phyloP scores from a whole-genome alignment of 352 stramenopile species.

The Phytopythium aichiense region DNA sequence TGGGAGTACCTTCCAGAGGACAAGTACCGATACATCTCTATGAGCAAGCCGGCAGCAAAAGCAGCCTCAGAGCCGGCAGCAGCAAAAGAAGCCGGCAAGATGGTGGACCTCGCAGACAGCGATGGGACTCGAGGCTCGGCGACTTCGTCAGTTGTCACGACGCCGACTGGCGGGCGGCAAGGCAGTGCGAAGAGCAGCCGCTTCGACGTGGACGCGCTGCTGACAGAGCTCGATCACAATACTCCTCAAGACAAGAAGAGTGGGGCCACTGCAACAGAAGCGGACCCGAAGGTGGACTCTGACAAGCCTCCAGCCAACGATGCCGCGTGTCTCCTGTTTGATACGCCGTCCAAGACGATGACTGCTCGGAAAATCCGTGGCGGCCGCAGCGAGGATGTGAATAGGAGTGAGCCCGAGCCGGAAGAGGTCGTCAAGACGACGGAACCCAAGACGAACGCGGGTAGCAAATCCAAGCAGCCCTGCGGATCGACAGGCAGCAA shows the following conservation, averaged over 20 bases:
- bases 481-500: neutral
- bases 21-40: constrained; percentile 35
- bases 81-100: constrained; percentile 15
- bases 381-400: too few relatives aligned
- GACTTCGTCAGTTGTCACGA: constrained; percentile 21
- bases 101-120: constrained; percentile 16
- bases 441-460: neutral
- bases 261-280: constrained; percentile 11
- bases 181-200: constrained; percentile 14
- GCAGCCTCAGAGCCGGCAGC: constrained; percentile 6
- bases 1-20: constrained; percentile 66
- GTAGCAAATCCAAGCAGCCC: neutral
- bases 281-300: constrained; percentile 8
- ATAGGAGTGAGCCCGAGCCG: neutral
- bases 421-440: constrained; percentile 13
- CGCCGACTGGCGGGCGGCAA: constrained; percentile 16
- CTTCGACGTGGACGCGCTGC: constrained; percentile 53
- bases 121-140: constrained; percentile 6
- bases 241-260: constrained; percentile 34
- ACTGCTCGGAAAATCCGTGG: constrained; percentile 9
- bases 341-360: constrained; percentile 41
- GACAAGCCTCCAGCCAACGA: constrained; percentile 13
- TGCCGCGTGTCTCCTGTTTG: constrained; percentile 44
- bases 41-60: constrained; percentile 12
- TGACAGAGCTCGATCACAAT: constrained; percentile 53